These are phyloP conservation scores for Solanum dulcamara DNA, from an alignment of 257 asterid species.

Conservation along the genomic window DNA sequence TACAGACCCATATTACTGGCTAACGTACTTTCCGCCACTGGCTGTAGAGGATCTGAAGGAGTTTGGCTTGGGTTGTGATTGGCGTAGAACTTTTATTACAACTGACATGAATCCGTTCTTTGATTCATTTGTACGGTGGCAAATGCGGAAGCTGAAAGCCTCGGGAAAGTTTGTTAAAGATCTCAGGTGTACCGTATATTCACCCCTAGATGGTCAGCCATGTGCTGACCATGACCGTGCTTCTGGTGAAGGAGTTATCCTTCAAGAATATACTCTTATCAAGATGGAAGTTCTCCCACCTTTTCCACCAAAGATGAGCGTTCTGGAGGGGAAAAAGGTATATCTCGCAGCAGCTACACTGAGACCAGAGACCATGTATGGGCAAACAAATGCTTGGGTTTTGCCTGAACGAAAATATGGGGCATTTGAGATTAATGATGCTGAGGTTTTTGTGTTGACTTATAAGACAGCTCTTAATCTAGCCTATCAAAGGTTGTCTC, in stretches of 20 bases:
- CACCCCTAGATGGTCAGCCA: slow-evolving; percentile 95
- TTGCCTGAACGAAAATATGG: slow-evolving; percentile 89
- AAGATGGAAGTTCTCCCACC: slow-evolving; percentile 87
- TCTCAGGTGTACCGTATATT: slow-evolving; percentile 58
- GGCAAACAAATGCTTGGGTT: slow-evolving; percentile 95
- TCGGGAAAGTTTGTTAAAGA: slow-evolving; percentile 81
- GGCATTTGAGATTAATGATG: slow-evolving; percentile 76
- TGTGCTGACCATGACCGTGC: slow-evolving; percentile 98
- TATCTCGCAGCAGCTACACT: slow-evolving; percentile 90
- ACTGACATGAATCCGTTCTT: slow-evolving; percentile 71
- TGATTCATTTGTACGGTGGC: slow-evolving; percentile 93
- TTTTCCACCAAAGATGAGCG: slow-evolving; percentile 64
- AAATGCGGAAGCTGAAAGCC: slow-evolving; percentile 66
- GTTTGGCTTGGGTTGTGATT: slow-evolving; percentile 94
- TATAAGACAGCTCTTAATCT: slow-evolving; percentile 74
- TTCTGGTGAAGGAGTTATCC: slow-evolving; percentile 94
- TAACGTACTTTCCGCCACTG: slow-evolving; percentile 73
- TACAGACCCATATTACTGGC: slow-evolving; percentile 68
- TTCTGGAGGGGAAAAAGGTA: slow-evolving; percentile 70
- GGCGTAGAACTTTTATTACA: slow-evolving; percentile 86
- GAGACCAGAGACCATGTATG: slow-evolving; percentile 96
- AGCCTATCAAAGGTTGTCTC: slow-evolving; percentile 81
- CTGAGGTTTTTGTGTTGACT: slow-evolving; percentile 68
- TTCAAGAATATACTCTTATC: slow-evolving; percentile 88
- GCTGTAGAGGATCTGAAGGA: slow-evolving; percentile 88